Base-by-base conservation (phyloP, 2,329 filamentous ascomycete genomes). In the Ophiostoma sp. region DNA sequence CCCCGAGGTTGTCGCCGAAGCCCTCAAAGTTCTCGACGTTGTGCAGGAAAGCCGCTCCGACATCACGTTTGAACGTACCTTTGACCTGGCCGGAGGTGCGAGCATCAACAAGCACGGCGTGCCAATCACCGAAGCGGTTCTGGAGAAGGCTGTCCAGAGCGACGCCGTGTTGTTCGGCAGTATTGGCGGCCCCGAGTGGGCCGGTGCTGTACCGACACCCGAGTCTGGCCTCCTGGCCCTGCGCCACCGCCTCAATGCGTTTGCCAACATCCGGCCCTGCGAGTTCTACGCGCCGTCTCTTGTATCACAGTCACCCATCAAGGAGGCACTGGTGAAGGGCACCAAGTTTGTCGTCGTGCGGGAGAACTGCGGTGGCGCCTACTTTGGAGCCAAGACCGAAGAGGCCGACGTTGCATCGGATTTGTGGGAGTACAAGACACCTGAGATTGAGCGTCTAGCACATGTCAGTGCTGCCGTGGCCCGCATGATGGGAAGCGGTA, bases 251-350 rank as follows among this genome's bases (percentile, higher is more conserved):
- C 74, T 82, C 44, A 76, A 82, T 66, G 81, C 81, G 6, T 84
- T 83, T 70, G 82, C 81, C 63, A 84, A 84, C 69, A 72, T 84
- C 36, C 77, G 82, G 0, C 82, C 82, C 0, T 83, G 81, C 72
- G 78, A 79, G 60, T 77, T 81, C 64, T 78, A 82, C 27, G 79
- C 79, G 1, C 78, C 78, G 0, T 79, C 80, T 2, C 73, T 79
- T 0, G 74, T 78, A 14, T 75, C 76, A 6, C 65, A 68, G 36
- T 73, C 72, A 55, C 81, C 82, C 0, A 71, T 84, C 69, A 83
- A 81, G 70, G 71, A 77, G 1, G 78, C 80, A 7, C 75, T 82
- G 18, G 80, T 82, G 38, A 71, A 73, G 0, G 82, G 79, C 5
- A 80, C 80, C 18, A 78, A 82, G 68, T 82, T 83, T 72, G 79